Evolutionary conservation across 108 stramenopile species (phyloP).

Genomic region (Mayamaea pseudoterrestris): DNA sequence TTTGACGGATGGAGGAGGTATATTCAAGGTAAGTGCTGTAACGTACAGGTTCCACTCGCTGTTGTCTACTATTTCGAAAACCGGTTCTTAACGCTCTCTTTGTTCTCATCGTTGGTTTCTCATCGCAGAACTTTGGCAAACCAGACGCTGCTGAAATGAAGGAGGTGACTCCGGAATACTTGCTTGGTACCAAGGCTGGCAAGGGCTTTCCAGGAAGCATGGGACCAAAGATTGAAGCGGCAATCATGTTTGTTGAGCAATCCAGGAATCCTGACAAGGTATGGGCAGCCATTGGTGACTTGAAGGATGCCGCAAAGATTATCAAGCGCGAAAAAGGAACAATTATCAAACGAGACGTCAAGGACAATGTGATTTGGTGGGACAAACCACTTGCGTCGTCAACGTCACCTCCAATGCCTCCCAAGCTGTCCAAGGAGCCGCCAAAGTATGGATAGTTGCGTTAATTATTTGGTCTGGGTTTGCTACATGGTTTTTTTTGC

Average conservation of each 20-base stretch:
- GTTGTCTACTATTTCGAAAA: too few relatives aligned
- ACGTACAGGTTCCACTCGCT: too few relatives aligned
- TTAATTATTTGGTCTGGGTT: too few relatives aligned
- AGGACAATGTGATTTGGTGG: too few relatives aligned
- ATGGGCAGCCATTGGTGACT: conserved; percentile 71
- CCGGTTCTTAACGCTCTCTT: too few relatives aligned
- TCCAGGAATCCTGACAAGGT: conserved; percentile 29
- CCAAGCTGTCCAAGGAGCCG: conserved; percentile 42
- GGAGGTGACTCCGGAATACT: conserved; percentile 56
- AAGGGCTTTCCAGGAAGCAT: conserved; percentile 34
- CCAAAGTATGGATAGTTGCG: conserved; percentile 42
- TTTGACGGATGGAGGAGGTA: conserved; percentile 68
- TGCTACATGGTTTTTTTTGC: too few relatives aligned
- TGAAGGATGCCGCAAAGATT: conserved; percentile 63
- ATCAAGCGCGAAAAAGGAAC: conserved; percentile 56
- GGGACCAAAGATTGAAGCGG: conserved; percentile 75
- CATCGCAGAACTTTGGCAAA: conserved; percentile 78
- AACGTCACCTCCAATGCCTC: conserved; percentile 14
- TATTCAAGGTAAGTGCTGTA: too few relatives aligned
- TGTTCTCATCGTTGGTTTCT: too few relatives aligned
- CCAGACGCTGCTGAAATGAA: conserved; percentile 64
- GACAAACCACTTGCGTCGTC: too few relatives aligned
- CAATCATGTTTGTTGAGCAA: conserved; percentile 58
- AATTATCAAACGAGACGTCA: conserved; percentile 34
- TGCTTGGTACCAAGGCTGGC: conserved; percentile 35